phyloP scores from a whole-genome alignment of 352 stramenopile genomes.

The Globisporangium okanoganense region DNA sequence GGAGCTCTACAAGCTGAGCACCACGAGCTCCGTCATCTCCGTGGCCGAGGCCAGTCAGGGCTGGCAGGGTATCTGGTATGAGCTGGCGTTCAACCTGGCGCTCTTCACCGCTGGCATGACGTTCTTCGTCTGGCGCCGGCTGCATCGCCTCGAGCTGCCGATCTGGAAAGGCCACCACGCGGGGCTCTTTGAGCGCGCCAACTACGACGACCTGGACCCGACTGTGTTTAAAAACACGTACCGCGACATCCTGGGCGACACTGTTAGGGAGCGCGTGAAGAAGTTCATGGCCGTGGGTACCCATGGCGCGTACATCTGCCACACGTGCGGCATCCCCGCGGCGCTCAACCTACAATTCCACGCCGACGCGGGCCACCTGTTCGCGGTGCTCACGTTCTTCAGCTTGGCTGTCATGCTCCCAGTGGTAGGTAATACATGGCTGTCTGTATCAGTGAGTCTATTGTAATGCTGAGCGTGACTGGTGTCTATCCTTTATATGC shows the following conservation, averaged over 20 bases:
- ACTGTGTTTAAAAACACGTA: constrained; percentile 45
- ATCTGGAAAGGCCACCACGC: constrained; percentile 59
- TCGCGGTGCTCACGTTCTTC: constrained; percentile 58
- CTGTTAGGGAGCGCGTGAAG: constrained; percentile 35
- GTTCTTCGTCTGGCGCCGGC: constrained; percentile 63
- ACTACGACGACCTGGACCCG: constrained; percentile 55
- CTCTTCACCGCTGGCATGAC: constrained; percentile 44
- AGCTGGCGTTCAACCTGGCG: constrained; percentile 57
- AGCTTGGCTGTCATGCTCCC: constrained; percentile 66
- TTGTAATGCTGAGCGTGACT: too few relatives aligned
- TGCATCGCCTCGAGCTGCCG: constrained; percentile 50
- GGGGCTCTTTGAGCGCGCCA: constrained; percentile 67
- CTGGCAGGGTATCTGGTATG: constrained; percentile 67
- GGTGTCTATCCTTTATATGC: too few relatives aligned
- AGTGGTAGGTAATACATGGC: constrained; percentile 56
- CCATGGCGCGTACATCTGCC: constrained; percentile 51
- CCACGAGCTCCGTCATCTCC: constrained; percentile 48
- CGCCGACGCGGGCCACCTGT: constrained; percentile 57
- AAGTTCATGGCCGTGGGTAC: constrained; percentile 45
- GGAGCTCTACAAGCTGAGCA: constrained; percentile 42
- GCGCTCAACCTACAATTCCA: constrained; percentile 67
- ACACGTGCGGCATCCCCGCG: constrained; percentile 64
- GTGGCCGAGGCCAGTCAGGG: constrained; percentile 40
- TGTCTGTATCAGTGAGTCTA: not conserved
- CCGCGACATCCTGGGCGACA: constrained; percentile 34